These are phyloP conservation scores for Sporobolomyces roseus DNA, from an alignment of 768 basidiomycete genomes.

Conservation along the genomic window DNA sequence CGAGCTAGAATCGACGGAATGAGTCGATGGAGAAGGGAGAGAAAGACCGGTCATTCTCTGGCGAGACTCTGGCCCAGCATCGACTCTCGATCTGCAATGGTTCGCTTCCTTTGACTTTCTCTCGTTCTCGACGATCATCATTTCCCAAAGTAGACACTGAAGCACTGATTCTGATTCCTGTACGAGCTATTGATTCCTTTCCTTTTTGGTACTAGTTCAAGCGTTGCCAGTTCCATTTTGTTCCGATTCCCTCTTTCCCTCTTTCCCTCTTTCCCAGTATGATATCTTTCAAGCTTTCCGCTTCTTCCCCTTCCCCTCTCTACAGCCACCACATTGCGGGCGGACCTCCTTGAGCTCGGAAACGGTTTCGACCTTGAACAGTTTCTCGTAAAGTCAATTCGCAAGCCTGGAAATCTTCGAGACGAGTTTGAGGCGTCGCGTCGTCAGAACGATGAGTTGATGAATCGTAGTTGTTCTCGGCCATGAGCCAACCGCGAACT, in stretches of 20 bases:
- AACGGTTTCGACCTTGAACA: background rate
- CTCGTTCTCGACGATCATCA: too few species aligned
- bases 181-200: too few species aligned
- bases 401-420: background rate
- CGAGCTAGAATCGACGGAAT: too few species aligned
- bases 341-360: constrained; percentile 12
- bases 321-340: constrained; percentile 24
- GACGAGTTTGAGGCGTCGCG: background rate
- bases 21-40: too few species aligned
- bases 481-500: constrained; percentile 12
- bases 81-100: too few species aligned
- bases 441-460: background rate
- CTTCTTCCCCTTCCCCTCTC: background rate
- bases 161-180: too few species aligned
- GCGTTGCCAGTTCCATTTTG: too few species aligned
- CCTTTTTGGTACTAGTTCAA: too few species aligned
- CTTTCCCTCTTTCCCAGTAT: background rate
- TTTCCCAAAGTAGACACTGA: too few species aligned
- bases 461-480: background rate
- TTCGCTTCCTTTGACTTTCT: too few species aligned
- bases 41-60: too few species aligned
- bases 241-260: background rate
- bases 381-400: background rate
- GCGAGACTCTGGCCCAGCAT: too few species aligned
- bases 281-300: background rate